Evolutionary conservation across 202 grass and related monocot genomes (phyloP), one percentile per base, ranked within the genome.

Genomic region (Schoenoplectus triqueter): DNA sequence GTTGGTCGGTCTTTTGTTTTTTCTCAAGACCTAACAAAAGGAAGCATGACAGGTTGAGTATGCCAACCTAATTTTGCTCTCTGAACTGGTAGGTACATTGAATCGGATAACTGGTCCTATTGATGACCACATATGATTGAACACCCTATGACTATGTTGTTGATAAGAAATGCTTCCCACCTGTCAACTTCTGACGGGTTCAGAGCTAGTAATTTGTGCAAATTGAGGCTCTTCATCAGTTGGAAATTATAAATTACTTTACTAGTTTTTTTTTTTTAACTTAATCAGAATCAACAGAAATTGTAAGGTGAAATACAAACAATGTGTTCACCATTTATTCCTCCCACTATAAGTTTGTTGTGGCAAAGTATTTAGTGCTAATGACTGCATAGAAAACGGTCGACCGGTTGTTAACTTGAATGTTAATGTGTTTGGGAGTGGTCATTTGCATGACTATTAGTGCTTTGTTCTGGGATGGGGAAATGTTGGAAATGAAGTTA

Each of bases 11-110:
- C 71, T 90, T 94, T 80, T 95, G 91, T 79, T 86, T 99, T 86
- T 91, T 94, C 90, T 87, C 93, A 82, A 86, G 88, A 69, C 91
- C 93, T 71, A 94, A 95, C 86, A 99, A 96, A 94, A 95, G 91
- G 88, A 99, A 99, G 91, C 96, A 94, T 40, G 93, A 94, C 41
- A 81, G 90, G 68, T 90, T 92, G 83, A 88, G 87, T 63, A 90
- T 6, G 0, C 50, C 64, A 1, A 82, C 64, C 72, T 95, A 69
- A 98, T 93, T 79, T 83, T 55, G 3, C 62, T 66, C 2, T 48
- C 56, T 80, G 9, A 66, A 21, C 47, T 66, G 42, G 62, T 9
- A 65, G 80, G 75, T 79, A 67, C n/a, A 44, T 52, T 82, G 62
- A 64, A 82, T 67, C 7, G 51, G 50, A 67, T 18, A 51, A 82